Evolutionary conservation across 75 land plant genomes (phyloP), one percentile per base, ranked within the genome.

Genomic region (Picea sitchensis): DNA sequence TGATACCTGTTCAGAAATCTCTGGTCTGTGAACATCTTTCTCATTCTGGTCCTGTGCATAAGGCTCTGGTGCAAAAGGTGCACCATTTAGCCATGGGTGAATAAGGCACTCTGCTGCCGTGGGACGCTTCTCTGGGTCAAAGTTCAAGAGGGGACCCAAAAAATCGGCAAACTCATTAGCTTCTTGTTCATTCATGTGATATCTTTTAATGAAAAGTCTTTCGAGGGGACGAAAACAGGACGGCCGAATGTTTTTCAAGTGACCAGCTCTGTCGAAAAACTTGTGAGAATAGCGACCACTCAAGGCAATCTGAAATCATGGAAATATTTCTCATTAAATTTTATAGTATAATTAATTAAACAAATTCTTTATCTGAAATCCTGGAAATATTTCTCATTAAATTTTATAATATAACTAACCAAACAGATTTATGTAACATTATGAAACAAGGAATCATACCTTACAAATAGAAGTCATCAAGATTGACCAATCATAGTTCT

Each of bases 91-190:
- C 98, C 98, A 96, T 56, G 92, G 91, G 80, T 96, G 98, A 12
- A 18, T 64, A 64, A 96, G 89, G 74, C 91, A 86, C 36, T 94
- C 84, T 32, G 77, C 88, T 12, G 98, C 96, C 9, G 90, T 88
- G 5, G 94, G 94, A 13, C 96, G 83, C 78, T 90, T 93, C 58
- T 90, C 90, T 47, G 98, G 94, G 6, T 73, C 86, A 76, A 96
- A 89, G 80, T 96, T 88, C 11, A 94, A 80, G 60, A 96, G 75
- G 14, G 96, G 96, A n/a, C 86, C 74, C 8, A 96, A 89, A 78
- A 96, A 96, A 61, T 88, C 83, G 15, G 95, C 84, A 82, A 96
- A 81, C 12, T 90, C 96, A 75, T 82, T 84, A 15, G 98, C 96
- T 83, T 89, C 90, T 84, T 85, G 77, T 77, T 87, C 93, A 30